Conservation (phyloP, 768 basidiomycete genomes). For the Pisolithus marmoratus region DNA sequence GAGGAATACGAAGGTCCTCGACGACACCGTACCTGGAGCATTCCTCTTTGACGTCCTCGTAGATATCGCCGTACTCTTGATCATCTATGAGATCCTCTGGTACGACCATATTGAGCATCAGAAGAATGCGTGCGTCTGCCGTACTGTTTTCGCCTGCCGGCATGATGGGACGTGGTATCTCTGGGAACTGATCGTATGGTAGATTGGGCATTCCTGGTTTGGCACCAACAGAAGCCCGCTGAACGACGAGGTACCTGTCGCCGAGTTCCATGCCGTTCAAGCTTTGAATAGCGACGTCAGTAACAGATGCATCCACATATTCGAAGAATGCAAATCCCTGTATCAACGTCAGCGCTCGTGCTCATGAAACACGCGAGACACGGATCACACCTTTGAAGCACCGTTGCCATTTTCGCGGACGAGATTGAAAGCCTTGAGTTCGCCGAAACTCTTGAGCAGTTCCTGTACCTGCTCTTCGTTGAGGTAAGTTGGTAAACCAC, state of each 20-base stretch:
- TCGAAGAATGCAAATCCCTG: conserved; percentile 99
- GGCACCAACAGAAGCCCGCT: conserved; percentile 92
- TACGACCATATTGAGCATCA: conserved; percentile 99
- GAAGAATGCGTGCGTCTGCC: conserved; percentile 73
- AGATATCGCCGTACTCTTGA: conserved; percentile 88
- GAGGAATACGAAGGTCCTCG: conserved; percentile 81
- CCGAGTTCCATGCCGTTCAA: conserved; percentile 98
- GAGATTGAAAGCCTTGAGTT: conserved; percentile 95
- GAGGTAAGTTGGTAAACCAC: conserved; percentile 81
- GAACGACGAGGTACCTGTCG: conserved; percentile 92
- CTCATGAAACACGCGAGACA: conserved; percentile 33
- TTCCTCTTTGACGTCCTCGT: conserved; percentile 92
- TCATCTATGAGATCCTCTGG: conserved; percentile 88
- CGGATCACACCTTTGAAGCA: conserved; percentile 79
- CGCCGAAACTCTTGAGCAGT: conserved; percentile 93
- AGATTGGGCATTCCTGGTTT: conserved; percentile 63
- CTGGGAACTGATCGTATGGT: conserved; percentile 76
- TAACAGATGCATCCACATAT: conserved; percentile 84
- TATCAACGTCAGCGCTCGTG: neutral
- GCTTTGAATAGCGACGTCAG: conserved; percentile 93
- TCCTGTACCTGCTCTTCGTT: conserved; percentile 99
- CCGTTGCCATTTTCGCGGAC: conserved; percentile 92
- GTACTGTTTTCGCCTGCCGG: conserved; percentile 67
- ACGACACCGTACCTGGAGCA: conserved; percentile 76
- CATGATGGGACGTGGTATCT: conserved; percentile 84